These are phyloP conservation scores for Nadsonia commutata DNA, from an alignment of 1,139 yeast species.

Conservation along the genomic window DNA sequence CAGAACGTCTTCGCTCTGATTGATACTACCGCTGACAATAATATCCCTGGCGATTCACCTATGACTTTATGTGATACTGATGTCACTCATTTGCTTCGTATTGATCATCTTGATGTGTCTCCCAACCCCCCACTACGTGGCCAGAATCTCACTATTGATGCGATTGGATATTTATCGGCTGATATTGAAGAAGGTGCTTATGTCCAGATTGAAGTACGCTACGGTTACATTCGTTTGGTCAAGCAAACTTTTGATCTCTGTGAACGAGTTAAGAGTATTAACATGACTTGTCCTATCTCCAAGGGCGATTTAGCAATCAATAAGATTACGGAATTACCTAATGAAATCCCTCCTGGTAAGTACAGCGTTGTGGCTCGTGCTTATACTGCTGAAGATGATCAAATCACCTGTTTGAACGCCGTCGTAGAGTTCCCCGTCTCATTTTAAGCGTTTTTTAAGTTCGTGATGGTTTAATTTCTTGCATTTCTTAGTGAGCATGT, in stretches of 20 bases:
- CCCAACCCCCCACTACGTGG: constrained; percentile 92
- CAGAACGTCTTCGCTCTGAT: background rate
- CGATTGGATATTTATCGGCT: constrained; percentile 45
- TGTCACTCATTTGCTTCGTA: constrained; percentile 45
- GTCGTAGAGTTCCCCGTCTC: constrained; percentile 32
- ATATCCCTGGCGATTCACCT: constrained; percentile 82
- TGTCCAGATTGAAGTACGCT: constrained; percentile 82
- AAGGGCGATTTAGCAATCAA: constrained; percentile 52
- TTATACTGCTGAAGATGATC: constrained; percentile 63
- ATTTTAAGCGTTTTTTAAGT: background rate
- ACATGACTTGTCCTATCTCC: constrained; percentile 57
- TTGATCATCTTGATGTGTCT: constrained; percentile 41
- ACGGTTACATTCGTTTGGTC: constrained; percentile 77
- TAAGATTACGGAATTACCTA: constrained; percentile 70
- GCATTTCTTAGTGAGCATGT: too few relatives aligned
- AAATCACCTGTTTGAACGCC: constrained; percentile 77
- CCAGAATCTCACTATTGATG: constrained; percentile 58
- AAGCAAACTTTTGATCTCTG: constrained; percentile 84
- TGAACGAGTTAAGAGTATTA: constrained; percentile 72
- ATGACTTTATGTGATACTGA: constrained; percentile 57
- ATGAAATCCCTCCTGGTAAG: constrained; percentile 92
- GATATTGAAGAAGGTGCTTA: constrained; percentile 72
- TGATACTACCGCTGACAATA: constrained; percentile 8
- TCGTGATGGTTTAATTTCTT: background rate
- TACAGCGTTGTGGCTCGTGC: constrained; percentile 82